These are phyloP conservation scores for Symbiotaphrina buchneri DNA, from an alignment of 495 filamentous ascomycete genomes.

Conservation along the genomic window DNA sequence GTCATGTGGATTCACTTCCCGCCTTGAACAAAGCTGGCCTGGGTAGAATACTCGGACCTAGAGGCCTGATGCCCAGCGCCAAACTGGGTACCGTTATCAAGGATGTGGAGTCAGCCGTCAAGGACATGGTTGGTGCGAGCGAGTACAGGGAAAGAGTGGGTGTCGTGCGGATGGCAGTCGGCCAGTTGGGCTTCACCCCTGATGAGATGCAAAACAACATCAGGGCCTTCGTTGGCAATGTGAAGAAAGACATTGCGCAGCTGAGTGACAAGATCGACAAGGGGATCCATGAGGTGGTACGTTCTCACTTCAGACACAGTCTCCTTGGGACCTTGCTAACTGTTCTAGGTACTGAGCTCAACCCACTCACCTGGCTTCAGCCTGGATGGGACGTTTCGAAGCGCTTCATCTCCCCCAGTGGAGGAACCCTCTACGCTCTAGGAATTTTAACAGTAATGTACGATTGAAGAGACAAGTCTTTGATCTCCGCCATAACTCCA, in stretches of 20 bases:
- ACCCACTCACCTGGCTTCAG: conserved; percentile 72
- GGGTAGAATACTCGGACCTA: conserved; percentile 65
- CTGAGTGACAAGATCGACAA: conserved; percentile 56
- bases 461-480: neutral
- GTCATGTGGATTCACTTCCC: conserved; percentile 51
- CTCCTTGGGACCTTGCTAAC: conserved; percentile 5
- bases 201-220: conserved; percentile 72
- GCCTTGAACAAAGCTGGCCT: conserved; percentile 56
- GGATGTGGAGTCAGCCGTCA: conserved; percentile 44
- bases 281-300: conserved; percentile 70
- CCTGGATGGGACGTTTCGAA: conserved; percentile 53
- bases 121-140: conserved; percentile 58
- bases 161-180: conserved; percentile 69
- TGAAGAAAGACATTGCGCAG: conserved; percentile 54
- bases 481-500: conserved; percentile 3
- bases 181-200: conserved; percentile 76
- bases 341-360: conserved; percentile 71
- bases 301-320: conserved; percentile 8
- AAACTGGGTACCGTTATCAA: conserved; percentile 77
- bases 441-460: conserved; percentile 13
- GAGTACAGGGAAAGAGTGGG: conserved; percentile 73
- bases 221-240: conserved; percentile 43
- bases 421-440: conserved; percentile 28
- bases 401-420: conserved; percentile 28
- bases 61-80: conserved; percentile 71